Evolutionary conservation across 257 asterid genomes (phyloP).

Genomic region (Cynanchum wilfordii): DNA sequence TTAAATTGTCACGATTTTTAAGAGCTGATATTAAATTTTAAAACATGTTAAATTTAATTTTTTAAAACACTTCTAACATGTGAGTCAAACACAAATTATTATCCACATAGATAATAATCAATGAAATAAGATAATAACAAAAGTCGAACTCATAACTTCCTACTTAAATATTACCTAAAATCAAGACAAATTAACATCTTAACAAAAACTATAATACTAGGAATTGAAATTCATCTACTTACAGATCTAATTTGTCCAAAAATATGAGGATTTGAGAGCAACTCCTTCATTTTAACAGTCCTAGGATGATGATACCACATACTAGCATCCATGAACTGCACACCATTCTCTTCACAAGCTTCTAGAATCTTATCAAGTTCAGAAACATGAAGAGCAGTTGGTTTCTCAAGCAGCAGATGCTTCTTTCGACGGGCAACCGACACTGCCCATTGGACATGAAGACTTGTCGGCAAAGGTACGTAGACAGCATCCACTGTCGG

Average conservation of each 20-base stretch:
- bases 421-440: conserved; percentile 59
- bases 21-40: too few relatives aligned
- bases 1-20: too few relatives aligned
- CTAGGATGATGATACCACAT: conserved; percentile 96
- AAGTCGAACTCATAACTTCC: too few relatives aligned
- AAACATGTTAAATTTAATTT: too few relatives aligned
- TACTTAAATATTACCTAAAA: too few relatives aligned
- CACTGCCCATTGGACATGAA: conserved; percentile 68
- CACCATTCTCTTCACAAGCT: conserved; percentile 47
- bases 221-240: conserved; percentile 11
- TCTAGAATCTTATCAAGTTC: conserved; percentile 49
- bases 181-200: too few relatives aligned
- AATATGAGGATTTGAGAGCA: conserved; percentile 33
- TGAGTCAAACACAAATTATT: too few relatives aligned
- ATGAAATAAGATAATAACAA: too few relatives aligned
- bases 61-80: too few relatives aligned
- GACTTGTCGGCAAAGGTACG: conserved; percentile 72
- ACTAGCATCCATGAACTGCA: conserved; percentile 87
- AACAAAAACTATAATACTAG: neutral
- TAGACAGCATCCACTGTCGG: conserved; percentile 68
- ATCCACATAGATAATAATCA: too few relatives aligned
- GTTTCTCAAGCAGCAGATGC: conserved; percentile 76
- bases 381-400: conserved; percentile 55
- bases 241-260: conserved; percentile 60
- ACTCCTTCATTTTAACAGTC: conserved; percentile 54